Evolutionary conservation across 768 basidiomycete genomes (phyloP).

Genomic region (Tubosaeta brunneosetosa): DNA sequence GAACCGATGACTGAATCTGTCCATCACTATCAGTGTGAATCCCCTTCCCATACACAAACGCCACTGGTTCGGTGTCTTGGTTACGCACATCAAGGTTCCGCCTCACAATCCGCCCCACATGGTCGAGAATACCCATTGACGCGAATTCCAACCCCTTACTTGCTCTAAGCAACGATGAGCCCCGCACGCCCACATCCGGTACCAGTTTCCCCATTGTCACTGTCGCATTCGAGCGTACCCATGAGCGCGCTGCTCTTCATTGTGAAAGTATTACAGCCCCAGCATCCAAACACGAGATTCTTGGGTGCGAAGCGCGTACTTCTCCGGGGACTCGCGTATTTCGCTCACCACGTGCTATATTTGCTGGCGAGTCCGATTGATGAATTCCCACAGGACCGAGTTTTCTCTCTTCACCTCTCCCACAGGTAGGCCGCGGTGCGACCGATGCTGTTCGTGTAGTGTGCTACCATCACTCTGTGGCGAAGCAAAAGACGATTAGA

Average conservation of each 20-base stretch:
- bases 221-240: not conserved
- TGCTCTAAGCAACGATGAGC: not conserved
- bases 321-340: not conserved
- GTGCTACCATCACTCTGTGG: not conserved
- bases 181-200: not conserved
- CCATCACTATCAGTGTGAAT: not conserved
- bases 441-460: not conserved
- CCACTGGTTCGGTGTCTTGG: not conserved
- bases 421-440: not conserved
- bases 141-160: not conserved
- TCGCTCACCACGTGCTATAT: not conserved
- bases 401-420: not conserved
- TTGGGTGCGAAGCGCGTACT: no score
- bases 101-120: not conserved
- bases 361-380: not conserved
- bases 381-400: not conserved
- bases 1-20: not conserved
- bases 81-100: not conserved
- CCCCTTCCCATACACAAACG: not conserved
- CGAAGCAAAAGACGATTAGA: not conserved
- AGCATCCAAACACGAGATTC: not conserved
- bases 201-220: not conserved
- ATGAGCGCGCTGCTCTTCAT: not conserved
- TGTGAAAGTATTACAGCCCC: not conserved
- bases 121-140: not conserved